Base-by-base conservation (phyloP, 441 rosid genomes). In the Gossypium davidsonii region DNA sequence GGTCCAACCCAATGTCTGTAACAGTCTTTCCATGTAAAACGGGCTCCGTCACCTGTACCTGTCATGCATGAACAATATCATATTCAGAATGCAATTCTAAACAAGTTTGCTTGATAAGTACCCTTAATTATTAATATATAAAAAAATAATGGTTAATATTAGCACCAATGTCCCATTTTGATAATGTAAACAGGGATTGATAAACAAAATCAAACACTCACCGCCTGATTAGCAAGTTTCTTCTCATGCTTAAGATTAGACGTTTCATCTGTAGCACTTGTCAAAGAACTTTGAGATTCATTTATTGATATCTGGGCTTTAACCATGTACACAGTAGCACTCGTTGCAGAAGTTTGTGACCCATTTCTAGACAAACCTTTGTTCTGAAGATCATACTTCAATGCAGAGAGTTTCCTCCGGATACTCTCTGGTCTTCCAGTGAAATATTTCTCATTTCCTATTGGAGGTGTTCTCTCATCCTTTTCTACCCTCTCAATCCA, bases 1-100 rank as follows among this genome's bases (percentile, higher is more conserved):
- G 91, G 80, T 91, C 97, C 85, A 91, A 72, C 12, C 88, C 99
- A 25, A 91, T 80, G 55, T 90, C 93, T 79, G 81, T 91, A 62
- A 83, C 85, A 31, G 71, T 77, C 82, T 82, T 91, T 26, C 51
- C 49, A 42, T 84, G 56, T 78, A 63, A 76, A 64, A 14, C 23
- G 31, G 74, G 78, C 62, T 75, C 75, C 52, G 80, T 74, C 48
- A 77, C 95, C 77, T 84, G 85, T 68, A 79, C 87, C 91, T 83
- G 73, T 72, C 72, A 85, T 74, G 53, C 74, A 74, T 53, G 26
- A 65, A 66, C 18, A 39, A 21, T 58, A 48, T 51, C 44, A 26
- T 28, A 46, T 12, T 25, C 14, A 31, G 46, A 61, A 17, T 63
- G 67, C n/a, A 62, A 62, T 34, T 34, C 12, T 25, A 25, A 70